A percentile compares a stretch with the other conserved stretches of the same genome.
Conservation (phyloP, 257 asterid species). For the Ligustrum vulgare region DNA sequence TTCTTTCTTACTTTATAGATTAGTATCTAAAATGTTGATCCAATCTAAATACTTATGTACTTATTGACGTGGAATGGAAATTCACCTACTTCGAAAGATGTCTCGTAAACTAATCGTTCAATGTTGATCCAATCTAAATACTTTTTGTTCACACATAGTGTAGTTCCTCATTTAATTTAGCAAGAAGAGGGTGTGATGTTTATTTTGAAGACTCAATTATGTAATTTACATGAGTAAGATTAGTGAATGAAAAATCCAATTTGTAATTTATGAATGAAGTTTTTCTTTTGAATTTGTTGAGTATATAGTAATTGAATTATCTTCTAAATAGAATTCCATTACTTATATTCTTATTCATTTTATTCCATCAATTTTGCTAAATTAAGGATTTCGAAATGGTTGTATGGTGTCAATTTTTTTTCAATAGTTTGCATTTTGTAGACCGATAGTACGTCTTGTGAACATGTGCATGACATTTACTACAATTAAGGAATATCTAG, state of each 20-base stretch:
- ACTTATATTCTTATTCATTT: not conserved
- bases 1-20: conserved; percentile 29
- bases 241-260: conserved; percentile 3
- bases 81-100: conserved; percentile 24
- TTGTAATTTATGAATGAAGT: conserved; percentile 19
- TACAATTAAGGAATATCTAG: not conserved
- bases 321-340: not conserved
- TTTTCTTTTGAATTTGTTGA: not conserved
- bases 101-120: conserved; percentile 20
- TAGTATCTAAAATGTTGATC: conserved; percentile 30
- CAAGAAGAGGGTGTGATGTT: conserved; percentile 12
- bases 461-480: not conserved
- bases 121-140: not conserved
- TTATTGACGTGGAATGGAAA: conserved; percentile 31
- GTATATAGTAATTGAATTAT: no score
- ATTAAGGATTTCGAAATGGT: conserved; percentile 7
- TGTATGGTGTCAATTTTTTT: not conserved
- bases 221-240: not conserved
- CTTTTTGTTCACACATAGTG: conserved; percentile 7
- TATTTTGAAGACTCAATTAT: not conserved
- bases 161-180: conserved; percentile 19
- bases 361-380: conserved; percentile 5
- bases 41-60: conserved; percentile 30
- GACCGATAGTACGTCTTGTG: not conserved
- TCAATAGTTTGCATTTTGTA: not conserved